Percentiles rank a stretch among this genome's conserved stretches.
Evolutionary conservation across 768 basidiomycete genomes (phyloP).

Genomic region (Naganishia friedmannii): DNA sequence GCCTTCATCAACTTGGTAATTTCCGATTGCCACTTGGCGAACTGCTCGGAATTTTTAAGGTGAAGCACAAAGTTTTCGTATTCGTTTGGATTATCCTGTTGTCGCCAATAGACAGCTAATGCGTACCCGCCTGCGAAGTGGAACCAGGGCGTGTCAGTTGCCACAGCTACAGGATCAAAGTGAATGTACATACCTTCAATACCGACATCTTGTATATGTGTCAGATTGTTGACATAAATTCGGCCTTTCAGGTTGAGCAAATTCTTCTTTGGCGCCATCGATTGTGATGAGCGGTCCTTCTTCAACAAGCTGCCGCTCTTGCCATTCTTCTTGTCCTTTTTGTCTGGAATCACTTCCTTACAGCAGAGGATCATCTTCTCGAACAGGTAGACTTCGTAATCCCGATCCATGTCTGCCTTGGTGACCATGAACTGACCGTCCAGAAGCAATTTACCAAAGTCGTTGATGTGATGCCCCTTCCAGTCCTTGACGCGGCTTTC

Average conservation of each 20-base stretch:
- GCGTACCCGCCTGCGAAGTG: conserved; percentile 61
- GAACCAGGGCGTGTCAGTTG: conserved; percentile 29
- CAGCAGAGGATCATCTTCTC: conserved; percentile 99
- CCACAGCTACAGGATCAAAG: conserved; percentile 28
- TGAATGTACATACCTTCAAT: conserved; percentile 10
- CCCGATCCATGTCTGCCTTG: conserved; percentile 92
- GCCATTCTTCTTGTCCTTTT: conserved; percentile 61
- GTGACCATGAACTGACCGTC: conserved; percentile 95
- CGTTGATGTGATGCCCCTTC: conserved; percentile 90
- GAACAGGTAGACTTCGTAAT: conserved; percentile 97
- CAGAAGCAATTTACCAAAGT: conserved; percentile 88
- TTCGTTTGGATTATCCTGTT: conserved; percentile 68
- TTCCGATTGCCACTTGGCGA: conserved; percentile 84
- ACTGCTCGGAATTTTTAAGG: conserved; percentile 86
- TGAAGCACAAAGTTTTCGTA: conserved; percentile 90
- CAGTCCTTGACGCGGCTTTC: conserved; percentile 88
- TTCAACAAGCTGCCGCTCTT: conserved; percentile 88
- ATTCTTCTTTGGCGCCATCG: conserved; percentile 70
- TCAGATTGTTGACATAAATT: conserved; percentile 83
- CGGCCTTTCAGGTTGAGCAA: conserved; percentile 88
- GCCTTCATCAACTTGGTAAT: conserved; percentile 81
- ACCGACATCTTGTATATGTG: conserved; percentile 1
- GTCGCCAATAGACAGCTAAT: conserved; percentile 89
- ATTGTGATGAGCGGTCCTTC: conserved; percentile 59
- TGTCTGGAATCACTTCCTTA: conserved; percentile 73